Percentiles rank a stretch among this genome's conserved stretches.
These are phyloP conservation scores for Pichia nanzhaoensis DNA, from an alignment of 805 yeast species.

Conservation along the genomic window DNA sequence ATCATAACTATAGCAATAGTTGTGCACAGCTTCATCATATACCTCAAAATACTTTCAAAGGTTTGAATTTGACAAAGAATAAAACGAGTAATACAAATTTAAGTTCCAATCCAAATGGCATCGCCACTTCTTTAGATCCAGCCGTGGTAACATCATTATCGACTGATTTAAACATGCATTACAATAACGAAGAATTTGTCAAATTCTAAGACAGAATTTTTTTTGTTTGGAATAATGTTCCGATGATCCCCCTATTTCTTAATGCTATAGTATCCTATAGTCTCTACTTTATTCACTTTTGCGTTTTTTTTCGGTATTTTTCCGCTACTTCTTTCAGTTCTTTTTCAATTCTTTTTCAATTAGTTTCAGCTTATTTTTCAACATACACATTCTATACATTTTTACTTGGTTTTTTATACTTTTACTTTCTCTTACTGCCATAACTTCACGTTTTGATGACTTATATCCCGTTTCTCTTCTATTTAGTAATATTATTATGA, in stretches of 20 bases:
- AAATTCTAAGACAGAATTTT: background rate
- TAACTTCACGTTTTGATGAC: background rate
- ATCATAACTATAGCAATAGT: background rate
- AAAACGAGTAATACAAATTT: background rate
- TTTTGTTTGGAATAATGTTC: too few relatives aligned
- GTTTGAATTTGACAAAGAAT: background rate
- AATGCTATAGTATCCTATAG: too few relatives aligned
- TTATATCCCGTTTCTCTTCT: background rate
- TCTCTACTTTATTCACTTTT: too few relatives aligned
- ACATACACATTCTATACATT: background rate
- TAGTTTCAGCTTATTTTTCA: background rate
- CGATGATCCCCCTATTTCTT: too few relatives aligned
- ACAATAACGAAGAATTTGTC: conserved; percentile 2
- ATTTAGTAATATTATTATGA: too few relatives aligned
- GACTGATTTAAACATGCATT: conserved; percentile 2
- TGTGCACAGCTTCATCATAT: background rate
- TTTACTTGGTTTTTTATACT: background rate
- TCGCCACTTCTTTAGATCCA: background rate
- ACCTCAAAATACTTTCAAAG: background rate
- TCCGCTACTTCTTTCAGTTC: background rate
- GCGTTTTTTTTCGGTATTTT: too few relatives aligned
- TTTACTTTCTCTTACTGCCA: background rate
- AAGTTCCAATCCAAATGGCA: background rate
- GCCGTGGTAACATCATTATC: background rate
- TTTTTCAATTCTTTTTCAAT: background rate